A percentile compares a stretch with the other conserved stretches of the same genome.
Conservation (phyloP, 805 yeast species). For the Candida ponderosae region DNA sequence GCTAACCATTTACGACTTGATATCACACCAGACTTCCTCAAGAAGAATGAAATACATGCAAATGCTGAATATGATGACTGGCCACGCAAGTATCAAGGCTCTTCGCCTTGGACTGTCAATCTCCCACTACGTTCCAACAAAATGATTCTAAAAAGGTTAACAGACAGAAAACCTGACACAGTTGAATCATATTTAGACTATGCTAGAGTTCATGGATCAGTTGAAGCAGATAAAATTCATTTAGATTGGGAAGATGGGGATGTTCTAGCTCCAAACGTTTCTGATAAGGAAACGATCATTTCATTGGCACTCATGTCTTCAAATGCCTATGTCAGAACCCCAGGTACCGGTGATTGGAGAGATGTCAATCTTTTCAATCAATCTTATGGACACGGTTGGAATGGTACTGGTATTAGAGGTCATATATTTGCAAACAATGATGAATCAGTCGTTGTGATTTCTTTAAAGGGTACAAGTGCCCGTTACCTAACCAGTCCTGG, state of each 20-base stretch:
- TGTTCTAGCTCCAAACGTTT: constrained; percentile 61
- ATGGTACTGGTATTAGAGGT: constrained; percentile 77
- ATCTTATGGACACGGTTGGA: constrained; percentile 77
- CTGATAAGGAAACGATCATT: constrained; percentile 66
- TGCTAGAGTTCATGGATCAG: constrained; percentile 31
- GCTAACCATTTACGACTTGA: constrained; percentile 42
- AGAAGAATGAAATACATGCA: constrained; percentile 1
- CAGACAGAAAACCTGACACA: constrained; percentile 46
- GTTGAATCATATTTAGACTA: constrained; percentile 59
- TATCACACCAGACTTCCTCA: constrained; percentile 33
- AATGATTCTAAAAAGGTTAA: constrained; percentile 28
- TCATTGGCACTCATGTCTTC: constrained; percentile 80
- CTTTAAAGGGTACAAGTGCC: constrained; percentile 90
- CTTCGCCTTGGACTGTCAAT: constrained; percentile 25
- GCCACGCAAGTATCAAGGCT: constrained; percentile 14
- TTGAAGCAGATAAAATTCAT: constrained; percentile 26
- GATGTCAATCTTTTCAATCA: constrained; percentile 63
- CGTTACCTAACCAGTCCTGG: constrained; percentile 71
- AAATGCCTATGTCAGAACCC: constrained; percentile 80
- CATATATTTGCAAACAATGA: constrained; percentile 71
- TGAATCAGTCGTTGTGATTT: constrained; percentile 57
- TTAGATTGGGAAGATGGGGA: constrained; percentile 62
- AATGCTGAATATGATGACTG: constrained; percentile 5
- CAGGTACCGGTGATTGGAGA: constrained; percentile 79
- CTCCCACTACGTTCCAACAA: constrained; percentile 18